Percentiles rank a stretch among this genome's conserved stretches.
phyloP scores from a whole-genome alignment of 2,329 filamentous ascomycete species.

The Lojkania enalia region DNA sequence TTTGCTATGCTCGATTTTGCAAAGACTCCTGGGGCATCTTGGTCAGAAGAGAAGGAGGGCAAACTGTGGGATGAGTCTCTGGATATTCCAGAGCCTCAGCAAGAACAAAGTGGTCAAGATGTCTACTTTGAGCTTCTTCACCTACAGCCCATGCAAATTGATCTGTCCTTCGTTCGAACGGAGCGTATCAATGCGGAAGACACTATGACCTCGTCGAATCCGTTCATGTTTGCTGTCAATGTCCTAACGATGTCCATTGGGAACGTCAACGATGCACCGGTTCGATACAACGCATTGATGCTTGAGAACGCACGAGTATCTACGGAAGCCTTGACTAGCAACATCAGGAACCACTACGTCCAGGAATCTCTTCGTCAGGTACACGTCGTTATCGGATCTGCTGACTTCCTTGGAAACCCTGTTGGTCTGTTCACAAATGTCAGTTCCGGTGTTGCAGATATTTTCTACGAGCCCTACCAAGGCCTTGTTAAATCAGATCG shows the following conservation, averaged over 20 bases:
- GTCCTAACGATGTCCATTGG: constrained; percentile 99
- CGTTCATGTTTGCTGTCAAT: constrained; percentile 98
- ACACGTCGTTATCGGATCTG: constrained; percentile 95
- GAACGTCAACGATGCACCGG: constrained; percentile 96
- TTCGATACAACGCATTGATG: constrained; percentile 90
- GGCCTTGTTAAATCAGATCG: constrained; percentile 94
- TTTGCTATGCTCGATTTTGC: constrained; percentile 94
- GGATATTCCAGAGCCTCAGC: constrained; percentile 88
- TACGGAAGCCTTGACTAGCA: constrained; percentile 78
- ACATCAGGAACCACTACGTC: constrained; percentile 91
- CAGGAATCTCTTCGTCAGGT: constrained; percentile 95
- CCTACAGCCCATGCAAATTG: constrained; percentile 96
- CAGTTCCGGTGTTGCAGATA: constrained; percentile 93
- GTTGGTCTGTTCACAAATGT: constrained; percentile 98
- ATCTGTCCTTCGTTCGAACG: constrained; percentile 95
- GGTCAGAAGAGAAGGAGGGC: constrained; percentile 80
- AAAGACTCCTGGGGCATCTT: constrained; percentile 87
- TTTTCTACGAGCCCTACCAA: constrained; percentile 99
- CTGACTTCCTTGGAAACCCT: constrained; percentile 96
- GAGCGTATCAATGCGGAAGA: constrained; percentile 96
- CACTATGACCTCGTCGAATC: constrained; percentile 83
- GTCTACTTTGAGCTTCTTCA: constrained; percentile 98
- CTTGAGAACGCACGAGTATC: constrained; percentile 94
- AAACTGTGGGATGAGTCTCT: constrained; percentile 86
- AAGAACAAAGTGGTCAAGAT: constrained; percentile 83